phyloP scores from a whole-genome alignment of 2,329 filamentous ascomycete genomes.

The Rhytidhysteron rufulum region DNA sequence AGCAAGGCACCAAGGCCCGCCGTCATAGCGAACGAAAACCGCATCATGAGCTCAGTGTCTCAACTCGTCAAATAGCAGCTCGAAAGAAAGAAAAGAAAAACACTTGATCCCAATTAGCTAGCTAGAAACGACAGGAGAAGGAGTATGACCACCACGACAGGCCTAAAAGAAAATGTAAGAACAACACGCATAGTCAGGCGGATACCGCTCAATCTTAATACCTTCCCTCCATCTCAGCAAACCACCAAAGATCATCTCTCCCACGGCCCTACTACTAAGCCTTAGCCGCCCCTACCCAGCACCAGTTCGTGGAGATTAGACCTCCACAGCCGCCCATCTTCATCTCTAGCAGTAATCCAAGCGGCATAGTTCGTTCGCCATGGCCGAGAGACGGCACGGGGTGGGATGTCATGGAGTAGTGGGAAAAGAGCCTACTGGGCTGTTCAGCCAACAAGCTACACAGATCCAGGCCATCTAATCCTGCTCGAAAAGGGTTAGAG shows the following conservation, averaged over 20 bases:
- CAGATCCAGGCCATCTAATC: too few relatives aligned
- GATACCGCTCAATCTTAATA: too few relatives aligned
- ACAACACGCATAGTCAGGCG: background rate
- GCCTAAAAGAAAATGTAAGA: background rate
- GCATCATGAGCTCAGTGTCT: slow-evolving; percentile 7
- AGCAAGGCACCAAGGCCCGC: slow-evolving; percentile 11
- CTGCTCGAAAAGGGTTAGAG: background rate
- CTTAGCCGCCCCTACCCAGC: too few relatives aligned
- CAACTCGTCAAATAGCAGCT: background rate
- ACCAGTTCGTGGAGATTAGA: too few relatives aligned
- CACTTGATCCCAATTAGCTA: background rate
- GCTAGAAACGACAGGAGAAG: background rate
- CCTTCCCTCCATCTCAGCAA: too few relatives aligned
- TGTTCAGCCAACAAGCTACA: too few relatives aligned
- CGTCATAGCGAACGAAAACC: slow-evolving; percentile 9
- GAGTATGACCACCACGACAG: background rate
- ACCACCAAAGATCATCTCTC: too few relatives aligned
- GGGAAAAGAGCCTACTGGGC: too few relatives aligned
- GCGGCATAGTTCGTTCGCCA: too few relatives aligned
- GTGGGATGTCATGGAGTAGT: background rate
- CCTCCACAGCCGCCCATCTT: too few relatives aligned
- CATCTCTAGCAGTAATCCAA: too few relatives aligned
- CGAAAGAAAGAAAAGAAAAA: background rate
- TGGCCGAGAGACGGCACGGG: background rate
- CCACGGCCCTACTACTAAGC: too few relatives aligned